These are phyloP conservation scores for Ilex paraguariensis DNA, from an alignment of 305 asterid species.

Conservation along the genomic window DNA sequence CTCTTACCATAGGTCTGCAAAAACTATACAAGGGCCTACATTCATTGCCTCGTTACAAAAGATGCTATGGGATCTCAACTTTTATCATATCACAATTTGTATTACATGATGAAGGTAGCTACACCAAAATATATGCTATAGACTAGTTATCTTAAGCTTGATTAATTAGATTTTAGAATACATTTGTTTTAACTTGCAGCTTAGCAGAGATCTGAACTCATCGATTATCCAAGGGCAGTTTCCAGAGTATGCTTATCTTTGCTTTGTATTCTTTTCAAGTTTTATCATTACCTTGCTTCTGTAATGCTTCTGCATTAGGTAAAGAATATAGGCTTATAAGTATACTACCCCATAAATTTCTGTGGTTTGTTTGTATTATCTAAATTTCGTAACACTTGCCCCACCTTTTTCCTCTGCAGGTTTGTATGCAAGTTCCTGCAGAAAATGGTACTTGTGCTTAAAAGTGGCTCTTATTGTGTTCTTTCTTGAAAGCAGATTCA, in stretches of 20 bases:
- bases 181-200: slow-evolving; percentile 48
- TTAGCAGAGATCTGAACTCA: slow-evolving; percentile 82
- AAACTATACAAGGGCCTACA: slow-evolving; percentile 61
- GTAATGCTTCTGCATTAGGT: too few species aligned
- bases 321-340: too few species aligned
- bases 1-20: too few species aligned
- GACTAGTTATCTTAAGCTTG: too few species aligned
- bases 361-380: too few species aligned
- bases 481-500: too few species aligned
- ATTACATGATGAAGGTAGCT: slow-evolving; percentile 50
- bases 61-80: slow-evolving; percentile 98
- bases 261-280: not conserved
- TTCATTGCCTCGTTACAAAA: slow-evolving; percentile 90
- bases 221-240: slow-evolving; percentile 75
- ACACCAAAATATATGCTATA: not conserved
- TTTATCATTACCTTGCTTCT: not conserved
- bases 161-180: not conserved
- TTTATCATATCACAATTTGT: slow-evolving; percentile 41
- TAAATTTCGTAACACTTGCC: too few species aligned
- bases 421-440: slow-evolving; percentile 77
- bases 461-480: too few species aligned
- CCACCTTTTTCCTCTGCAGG: slow-evolving; percentile 32
- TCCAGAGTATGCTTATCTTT: slow-evolving; percentile 56
- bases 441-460: slow-evolving; percentile 55
- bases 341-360: too few species aligned